phyloP scores from a whole-genome alignment of 2,329 filamentous ascomycete genomes.

The Venturia oleaginea region DNA sequence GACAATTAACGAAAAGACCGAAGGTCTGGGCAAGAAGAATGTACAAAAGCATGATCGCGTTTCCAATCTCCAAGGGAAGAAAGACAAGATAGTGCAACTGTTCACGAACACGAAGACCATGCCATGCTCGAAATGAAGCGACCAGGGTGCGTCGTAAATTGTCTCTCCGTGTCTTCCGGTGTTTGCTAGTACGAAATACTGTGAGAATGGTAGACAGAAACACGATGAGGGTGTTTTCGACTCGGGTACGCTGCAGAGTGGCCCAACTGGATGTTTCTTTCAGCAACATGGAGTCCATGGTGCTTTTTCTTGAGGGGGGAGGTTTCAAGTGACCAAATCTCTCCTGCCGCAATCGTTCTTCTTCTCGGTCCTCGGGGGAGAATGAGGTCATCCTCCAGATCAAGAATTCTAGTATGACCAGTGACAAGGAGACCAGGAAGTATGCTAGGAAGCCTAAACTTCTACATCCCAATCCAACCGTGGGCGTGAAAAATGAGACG shows the following conservation, averaged over 20 bases:
- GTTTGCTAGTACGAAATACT: background rate
- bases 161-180: background rate
- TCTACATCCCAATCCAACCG: constrained; percentile 13
- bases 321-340: background rate
- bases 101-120: background rate
- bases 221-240: background rate
- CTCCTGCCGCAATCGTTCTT: background rate
- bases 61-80: constrained; percentile 8
- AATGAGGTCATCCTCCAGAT: constrained; percentile 12
- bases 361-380: constrained; percentile 4
- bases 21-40: constrained; percentile 11
- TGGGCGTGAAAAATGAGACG: constrained; percentile 14
- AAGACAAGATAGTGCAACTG: constrained; percentile 10
- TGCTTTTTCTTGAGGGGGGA: background rate
- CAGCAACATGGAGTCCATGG: background rate
- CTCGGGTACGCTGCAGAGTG: background rate
- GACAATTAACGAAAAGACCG: constrained; percentile 12
- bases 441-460: constrained; percentile 11
- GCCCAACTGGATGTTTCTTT: background rate
- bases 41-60: constrained; percentile 4
- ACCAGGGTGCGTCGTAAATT: background rate
- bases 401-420: constrained; percentile 12
- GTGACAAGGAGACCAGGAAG: background rate
- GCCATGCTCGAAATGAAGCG: background rate
- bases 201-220: background rate